Percentiles rank a stretch among this genome's conserved stretches.
Evolutionary conservation across 208 protist genomes (phyloP).

Genomic region (Leptomonas seymouri): DNA sequence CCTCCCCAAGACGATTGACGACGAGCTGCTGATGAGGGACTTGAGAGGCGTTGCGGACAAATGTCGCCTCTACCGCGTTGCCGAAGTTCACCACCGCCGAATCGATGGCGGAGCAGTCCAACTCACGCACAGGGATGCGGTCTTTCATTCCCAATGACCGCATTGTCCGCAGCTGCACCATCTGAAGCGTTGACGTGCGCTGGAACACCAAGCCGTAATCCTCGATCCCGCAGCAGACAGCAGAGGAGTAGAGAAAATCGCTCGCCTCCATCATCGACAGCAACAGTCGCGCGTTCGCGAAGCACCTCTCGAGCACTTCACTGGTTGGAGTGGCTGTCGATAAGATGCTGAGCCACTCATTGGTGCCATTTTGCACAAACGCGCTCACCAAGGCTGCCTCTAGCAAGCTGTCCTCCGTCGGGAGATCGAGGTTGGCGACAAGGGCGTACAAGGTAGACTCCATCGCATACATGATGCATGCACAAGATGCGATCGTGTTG

Average conservation of each 20-base stretch:
- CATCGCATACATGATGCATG: constrained; percentile 83
- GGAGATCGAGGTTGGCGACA: constrained; percentile 79
- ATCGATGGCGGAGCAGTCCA: constrained; percentile 74
- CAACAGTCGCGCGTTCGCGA: constrained; percentile 47
- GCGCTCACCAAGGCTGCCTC: constrained; percentile 69
- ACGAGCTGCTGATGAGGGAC: constrained; percentile 77
- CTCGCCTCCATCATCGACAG: constrained; percentile 68
- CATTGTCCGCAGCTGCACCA: constrained; percentile 69
- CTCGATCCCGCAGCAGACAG: constrained; percentile 84
- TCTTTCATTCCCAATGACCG: constrained; percentile 69
- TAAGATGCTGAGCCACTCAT: constrained; percentile 61
- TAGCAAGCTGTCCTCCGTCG: constrained; percentile 80
- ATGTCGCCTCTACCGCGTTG: constrained; percentile 77
- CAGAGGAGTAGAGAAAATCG: constrained; percentile 79
- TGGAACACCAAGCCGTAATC: constrained; percentile 88
- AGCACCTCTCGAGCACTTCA: constrained; percentile 53
- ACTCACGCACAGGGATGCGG: constrained; percentile 66
- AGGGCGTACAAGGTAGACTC: constrained; percentile 84
- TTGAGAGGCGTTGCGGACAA: constrained; percentile 74
- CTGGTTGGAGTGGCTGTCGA: constrained; percentile 61
- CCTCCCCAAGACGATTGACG: constrained; percentile 83
- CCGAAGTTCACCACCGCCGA: constrained; percentile 81
- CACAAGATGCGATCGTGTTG: constrained; percentile 60
- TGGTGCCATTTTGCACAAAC: constrained; percentile 64
- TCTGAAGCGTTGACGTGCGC: constrained; percentile 81